A percentile compares a stretch with the other conserved stretches of the same genome.
These are phyloP conservation scores for Podaxis pistillaris DNA, from an alignment of 768 basidiomycete genomes.

Conservation along the genomic window DNA sequence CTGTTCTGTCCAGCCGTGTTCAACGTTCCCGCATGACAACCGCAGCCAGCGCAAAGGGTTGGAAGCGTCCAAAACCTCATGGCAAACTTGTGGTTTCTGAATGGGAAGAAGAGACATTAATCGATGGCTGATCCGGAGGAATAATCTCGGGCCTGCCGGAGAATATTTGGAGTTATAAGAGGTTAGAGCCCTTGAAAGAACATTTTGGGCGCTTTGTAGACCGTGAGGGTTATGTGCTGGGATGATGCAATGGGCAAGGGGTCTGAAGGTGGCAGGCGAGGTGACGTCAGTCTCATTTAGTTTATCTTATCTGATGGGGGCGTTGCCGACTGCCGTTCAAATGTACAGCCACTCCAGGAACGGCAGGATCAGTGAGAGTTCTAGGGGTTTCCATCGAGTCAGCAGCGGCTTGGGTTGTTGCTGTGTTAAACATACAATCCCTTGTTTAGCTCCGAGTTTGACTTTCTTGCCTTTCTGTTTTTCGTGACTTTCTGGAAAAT, in stretches of 20 bases:
- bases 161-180: neutral
- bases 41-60: neutral
- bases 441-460: neutral
- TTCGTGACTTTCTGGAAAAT: neutral
- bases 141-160: neutral
- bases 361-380: neutral
- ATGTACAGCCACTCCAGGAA: neutral
- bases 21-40: slow-evolving; percentile 5
- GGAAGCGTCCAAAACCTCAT: slow-evolving; percentile 5
- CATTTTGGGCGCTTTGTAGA: neutral
- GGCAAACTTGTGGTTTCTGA: slow-evolving; percentile 5
- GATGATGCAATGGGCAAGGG: neutral
- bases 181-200: neutral
- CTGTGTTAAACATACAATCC: neutral
- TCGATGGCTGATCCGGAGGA: neutral
- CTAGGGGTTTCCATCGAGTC: neutral
- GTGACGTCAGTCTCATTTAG: neutral
- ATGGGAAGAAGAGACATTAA: neutral
- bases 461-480: neutral
- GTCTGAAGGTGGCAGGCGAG: neutral
- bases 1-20: neutral
- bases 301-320: slow-evolving; percentile 11
- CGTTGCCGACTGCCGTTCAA: neutral
- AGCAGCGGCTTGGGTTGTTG: neutral
- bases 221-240: neutral